A percentile compares a stretch with the other conserved stretches of the same genome.
Conservation (phyloP, 495 filamentous ascomycete genomes). For the Lepraria neglecta region DNA sequence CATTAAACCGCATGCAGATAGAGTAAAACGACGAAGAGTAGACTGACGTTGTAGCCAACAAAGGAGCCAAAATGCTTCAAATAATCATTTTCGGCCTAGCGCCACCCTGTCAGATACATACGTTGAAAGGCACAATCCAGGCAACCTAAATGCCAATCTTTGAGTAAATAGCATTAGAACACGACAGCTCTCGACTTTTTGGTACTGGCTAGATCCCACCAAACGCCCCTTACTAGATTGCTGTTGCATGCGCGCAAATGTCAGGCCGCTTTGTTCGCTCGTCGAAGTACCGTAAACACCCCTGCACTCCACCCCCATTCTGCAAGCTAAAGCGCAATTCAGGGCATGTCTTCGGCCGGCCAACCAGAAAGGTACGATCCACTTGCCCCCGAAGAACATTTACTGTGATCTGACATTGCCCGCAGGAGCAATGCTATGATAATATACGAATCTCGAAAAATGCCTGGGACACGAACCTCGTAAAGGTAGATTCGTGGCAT, state of each 20-base stretch:
- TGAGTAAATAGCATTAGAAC: not conserved
- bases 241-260: conserved; percentile 48
- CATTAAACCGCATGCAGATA: not conserved
- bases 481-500: conserved; percentile 60
- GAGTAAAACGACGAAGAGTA: not conserved
- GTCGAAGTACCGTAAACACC: conserved; percentile 90
- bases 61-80: not conserved
- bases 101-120: not conserved
- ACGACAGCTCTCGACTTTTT: not conserved
- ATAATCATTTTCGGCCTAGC: not conserved
- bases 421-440: conserved; percentile 86
- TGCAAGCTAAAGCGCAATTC: conserved; percentile 29
- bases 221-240: not conserved
- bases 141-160: not conserved
- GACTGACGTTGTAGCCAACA: not conserved
- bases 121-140: not conserved
- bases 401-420: conserved; percentile 12
- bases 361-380: conserved; percentile 72
- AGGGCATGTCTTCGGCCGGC: conserved; percentile 97
- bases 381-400: not conserved
- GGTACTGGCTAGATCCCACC: not conserved
- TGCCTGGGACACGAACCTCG: conserved; percentile 97
- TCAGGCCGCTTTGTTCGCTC: conserved; percentile 95
- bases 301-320: not conserved
- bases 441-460: conserved; percentile 91